These are phyloP conservation scores for Castanospermum australe DNA, from an alignment of 306 rosid species.

Conservation along the genomic window DNA sequence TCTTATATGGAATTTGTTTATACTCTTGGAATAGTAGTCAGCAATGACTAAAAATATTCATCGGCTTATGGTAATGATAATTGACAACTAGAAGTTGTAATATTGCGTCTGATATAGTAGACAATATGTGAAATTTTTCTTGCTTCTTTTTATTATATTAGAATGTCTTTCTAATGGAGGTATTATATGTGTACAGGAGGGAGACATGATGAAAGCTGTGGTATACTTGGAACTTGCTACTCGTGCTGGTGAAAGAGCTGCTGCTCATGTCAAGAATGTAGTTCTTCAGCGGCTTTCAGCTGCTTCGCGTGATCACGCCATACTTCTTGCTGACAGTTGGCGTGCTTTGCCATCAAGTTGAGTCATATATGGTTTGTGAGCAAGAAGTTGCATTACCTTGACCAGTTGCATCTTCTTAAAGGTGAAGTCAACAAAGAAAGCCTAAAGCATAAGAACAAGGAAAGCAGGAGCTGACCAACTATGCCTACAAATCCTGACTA, in stretches of 20 bases:
- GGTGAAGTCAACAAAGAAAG: background rate
- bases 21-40: conserved; percentile 1
- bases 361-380: conserved; percentile 14
- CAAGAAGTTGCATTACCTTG: conserved; percentile 1
- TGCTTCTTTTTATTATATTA: background rate
- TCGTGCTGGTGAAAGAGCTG: conserved; percentile 78
- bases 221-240: conserved; percentile 89
- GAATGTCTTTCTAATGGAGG: conserved; percentile 4
- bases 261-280: conserved; percentile 63
- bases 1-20: background rate
- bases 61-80: conserved; percentile 22
- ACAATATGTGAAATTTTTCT: background rate
- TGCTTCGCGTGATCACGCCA: conserved; percentile 56
- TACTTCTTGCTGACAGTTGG: conserved; percentile 69
- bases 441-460: background rate
- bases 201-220: conserved; percentile 77
- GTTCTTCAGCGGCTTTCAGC: conserved; percentile 61
- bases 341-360: conserved; percentile 58
- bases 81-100: background rate
- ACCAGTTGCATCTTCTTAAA: background rate
- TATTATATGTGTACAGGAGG: conserved; percentile 53
- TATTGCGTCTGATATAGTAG: background rate
- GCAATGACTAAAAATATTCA: conserved; percentile 9
- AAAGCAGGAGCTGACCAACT: conserved; percentile 12
- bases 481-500: conserved; percentile 7